Percentiles rank a stretch among this genome's conserved stretches.
Conservation (phyloP, 176 grass and related monocot genomes). For the Alopecurus myosuroides region DNA sequence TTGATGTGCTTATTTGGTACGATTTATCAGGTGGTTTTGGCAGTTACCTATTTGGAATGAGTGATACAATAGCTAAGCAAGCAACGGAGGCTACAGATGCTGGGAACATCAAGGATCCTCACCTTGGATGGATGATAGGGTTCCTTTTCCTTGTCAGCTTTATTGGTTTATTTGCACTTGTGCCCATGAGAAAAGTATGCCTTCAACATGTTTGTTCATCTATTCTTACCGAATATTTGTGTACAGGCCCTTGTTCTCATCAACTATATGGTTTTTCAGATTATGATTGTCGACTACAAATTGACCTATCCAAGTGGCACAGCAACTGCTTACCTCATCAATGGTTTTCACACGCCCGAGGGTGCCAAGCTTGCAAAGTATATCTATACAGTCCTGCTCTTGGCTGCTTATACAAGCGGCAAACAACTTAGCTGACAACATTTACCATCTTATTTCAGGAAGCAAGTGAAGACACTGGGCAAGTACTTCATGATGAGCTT, state of each 20-base stretch:
- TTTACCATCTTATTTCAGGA: conserved; percentile 42
- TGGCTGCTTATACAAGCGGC: neutral
- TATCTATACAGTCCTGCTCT: conserved; percentile 3
- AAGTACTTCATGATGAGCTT: conserved; percentile 73
- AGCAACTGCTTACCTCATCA: conserved; percentile 71
- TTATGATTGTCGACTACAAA: conserved; percentile 90
- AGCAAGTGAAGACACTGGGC: conserved; percentile 79
- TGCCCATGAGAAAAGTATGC: conserved; percentile 83
- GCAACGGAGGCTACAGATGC: conserved; percentile 58
- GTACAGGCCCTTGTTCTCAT: conserved; percentile 10
- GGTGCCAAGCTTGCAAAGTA: conserved; percentile 83
- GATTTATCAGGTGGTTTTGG: conserved; percentile 81
- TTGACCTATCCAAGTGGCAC: conserved; percentile 73
- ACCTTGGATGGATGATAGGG: conserved; percentile 88
- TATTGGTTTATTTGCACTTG: conserved; percentile 78
- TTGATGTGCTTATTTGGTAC: neutral
- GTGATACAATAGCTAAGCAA: conserved; percentile 59
- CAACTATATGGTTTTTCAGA: conserved; percentile 39
- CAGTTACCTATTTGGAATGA: conserved; percentile 90
- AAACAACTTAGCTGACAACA: neutral
- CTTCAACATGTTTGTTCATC: conserved; percentile 8
- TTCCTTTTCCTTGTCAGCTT: conserved; percentile 90
- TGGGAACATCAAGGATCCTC: conserved; percentile 68
- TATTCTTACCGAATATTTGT: conserved; percentile 11
- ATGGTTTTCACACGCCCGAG: conserved; percentile 64